Evolutionary conservation across 2,329 filamentous ascomycete species (phyloP).

Genomic region (Cercospora citrullina): DNA sequence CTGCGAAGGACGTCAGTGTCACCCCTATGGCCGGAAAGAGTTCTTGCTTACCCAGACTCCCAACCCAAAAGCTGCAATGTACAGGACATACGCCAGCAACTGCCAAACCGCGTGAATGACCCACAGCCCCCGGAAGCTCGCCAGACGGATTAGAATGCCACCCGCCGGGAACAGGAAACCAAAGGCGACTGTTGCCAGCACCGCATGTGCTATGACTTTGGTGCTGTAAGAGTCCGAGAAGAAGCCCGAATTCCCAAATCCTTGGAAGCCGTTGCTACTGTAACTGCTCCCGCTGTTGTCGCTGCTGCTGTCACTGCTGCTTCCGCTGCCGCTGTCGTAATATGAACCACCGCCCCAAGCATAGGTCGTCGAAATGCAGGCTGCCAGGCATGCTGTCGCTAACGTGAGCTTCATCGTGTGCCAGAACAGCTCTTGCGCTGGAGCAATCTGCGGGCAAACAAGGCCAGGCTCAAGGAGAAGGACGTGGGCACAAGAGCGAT

Average conservation of each 20-base stretch:
- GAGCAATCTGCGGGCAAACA: neutral
- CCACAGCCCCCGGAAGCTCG: constrained; percentile 48
- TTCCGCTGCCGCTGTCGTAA: constrained; percentile 19
- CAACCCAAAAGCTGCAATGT: constrained; percentile 53
- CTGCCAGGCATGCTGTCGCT: neutral
- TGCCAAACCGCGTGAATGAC: constrained; percentile 53
- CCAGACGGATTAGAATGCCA: constrained; percentile 48
- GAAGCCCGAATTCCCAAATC: constrained; percentile 16
- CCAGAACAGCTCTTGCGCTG: neutral
- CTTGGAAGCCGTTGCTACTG: constrained; percentile 16
- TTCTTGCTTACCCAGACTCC: constrained; percentile 45
- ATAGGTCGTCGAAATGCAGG: constrained; percentile 3
- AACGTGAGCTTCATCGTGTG: neutral
- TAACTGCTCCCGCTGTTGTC: constrained; percentile 14
- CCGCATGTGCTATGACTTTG: constrained; percentile 49
- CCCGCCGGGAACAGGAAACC: constrained; percentile 51
- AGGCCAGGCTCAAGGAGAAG: neutral
- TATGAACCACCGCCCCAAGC: constrained; percentile 19
- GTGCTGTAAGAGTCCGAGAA: constrained; percentile 24
- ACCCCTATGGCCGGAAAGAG: neutral
- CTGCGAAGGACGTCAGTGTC: constrained; percentile 39
- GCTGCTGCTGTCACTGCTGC: constrained; percentile 14
- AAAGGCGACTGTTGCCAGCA: constrained; percentile 49
- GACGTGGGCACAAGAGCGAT: neutral
- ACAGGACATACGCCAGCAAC: constrained; percentile 50